Evolutionary conservation across 2,329 filamentous ascomycete genomes (phyloP).

Genomic region (Albophoma yamanashiensis): DNA sequence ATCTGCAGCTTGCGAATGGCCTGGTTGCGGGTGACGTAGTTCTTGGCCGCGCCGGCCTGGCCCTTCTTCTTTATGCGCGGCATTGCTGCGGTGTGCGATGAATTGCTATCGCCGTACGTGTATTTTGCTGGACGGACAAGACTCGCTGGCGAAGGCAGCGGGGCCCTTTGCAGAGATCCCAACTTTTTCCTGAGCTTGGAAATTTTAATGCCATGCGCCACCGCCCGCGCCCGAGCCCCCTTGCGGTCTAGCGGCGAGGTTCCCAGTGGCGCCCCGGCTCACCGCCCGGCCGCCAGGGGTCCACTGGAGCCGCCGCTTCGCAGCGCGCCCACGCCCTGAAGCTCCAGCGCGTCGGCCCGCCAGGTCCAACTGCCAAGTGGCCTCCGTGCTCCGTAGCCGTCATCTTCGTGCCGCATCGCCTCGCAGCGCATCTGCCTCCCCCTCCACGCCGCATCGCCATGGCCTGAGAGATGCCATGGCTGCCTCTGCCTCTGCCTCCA

Average conservation of each 20-base stretch:
- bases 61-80: conserved; percentile 85
- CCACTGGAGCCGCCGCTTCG: neutral
- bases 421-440: neutral
- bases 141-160: conserved; percentile 15
- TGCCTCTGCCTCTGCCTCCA: conserved; percentile 15
- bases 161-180: conserved; percentile 17
- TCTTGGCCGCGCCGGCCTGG: conserved; percentile 85
- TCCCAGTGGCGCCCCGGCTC: conserved; percentile 6
- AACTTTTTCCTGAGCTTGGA: conserved; percentile 19
- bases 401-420: neutral
- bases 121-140: neutral
- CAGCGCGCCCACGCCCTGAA: neutral
- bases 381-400: conserved; percentile 1
- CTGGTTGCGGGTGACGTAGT: conserved; percentile 96
- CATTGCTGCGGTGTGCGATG: conserved; percentile 35
- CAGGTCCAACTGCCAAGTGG: conserved; percentile 8
- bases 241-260: conserved; percentile 5
- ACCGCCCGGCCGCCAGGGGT: conserved; percentile 11
- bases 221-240: conserved; percentile 12
- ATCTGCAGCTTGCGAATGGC: conserved; percentile 97
- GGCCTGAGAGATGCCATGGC: conserved; percentile 22
- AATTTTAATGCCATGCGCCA: conserved; percentile 22
- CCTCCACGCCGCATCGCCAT: conserved; percentile 1
- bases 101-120: conserved; percentile 4
- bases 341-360: neutral